phyloP scores from a whole-genome alignment of 345 rosid species.

The Sapria himalayana region DNA sequence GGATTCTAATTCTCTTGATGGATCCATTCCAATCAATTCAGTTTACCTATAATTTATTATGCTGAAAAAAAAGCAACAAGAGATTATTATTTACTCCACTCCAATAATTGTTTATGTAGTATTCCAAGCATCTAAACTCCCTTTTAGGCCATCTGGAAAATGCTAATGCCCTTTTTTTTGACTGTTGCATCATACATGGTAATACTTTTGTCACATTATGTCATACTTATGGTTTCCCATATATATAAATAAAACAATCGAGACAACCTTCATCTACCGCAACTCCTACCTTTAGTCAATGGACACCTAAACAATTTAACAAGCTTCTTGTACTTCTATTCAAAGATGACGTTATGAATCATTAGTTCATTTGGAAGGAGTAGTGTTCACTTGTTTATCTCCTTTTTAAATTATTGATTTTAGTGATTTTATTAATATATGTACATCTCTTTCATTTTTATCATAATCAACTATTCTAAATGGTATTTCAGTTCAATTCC shows the following conservation, averaged over 20 bases:
- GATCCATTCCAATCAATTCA: no score
- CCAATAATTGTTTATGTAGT: no score
- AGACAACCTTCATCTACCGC: no score
- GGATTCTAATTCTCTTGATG: no score
- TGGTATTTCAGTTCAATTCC: background rate
- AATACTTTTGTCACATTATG: background rate
- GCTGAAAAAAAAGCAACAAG: no score
- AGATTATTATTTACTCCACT: no score
- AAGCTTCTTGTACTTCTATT: background rate
- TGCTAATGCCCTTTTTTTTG: background rate
- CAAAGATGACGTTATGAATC: background rate
- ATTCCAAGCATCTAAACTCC: no score
- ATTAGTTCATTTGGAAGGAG: background rate
- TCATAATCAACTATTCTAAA: background rate
- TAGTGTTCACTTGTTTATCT: background rate
- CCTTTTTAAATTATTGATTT: background rate
- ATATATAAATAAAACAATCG: background rate
- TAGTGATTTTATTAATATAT: background rate
- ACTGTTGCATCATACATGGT: background rate
- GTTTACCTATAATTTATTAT: no score
- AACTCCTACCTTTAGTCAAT: background rate
- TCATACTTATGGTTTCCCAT: background rate
- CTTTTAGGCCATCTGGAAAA: no score
- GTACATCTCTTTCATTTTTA: background rate
- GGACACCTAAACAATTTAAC: background rate